Conservation (phyloP, 805 yeast genomes). For the Suhomyces pyralidae region DNA sequence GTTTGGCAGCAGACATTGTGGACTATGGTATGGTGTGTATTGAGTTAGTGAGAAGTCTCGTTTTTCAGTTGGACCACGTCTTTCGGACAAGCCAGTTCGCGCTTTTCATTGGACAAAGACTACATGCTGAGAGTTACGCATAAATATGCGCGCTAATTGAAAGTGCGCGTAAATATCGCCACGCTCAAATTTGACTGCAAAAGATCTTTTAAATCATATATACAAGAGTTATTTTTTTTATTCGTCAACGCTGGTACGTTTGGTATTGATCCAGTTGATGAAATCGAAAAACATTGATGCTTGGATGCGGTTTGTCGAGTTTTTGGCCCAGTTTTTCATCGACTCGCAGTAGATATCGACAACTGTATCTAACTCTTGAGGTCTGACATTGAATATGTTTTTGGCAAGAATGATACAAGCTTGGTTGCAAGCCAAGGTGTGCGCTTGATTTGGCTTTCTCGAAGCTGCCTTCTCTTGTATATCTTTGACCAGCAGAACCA, state of each 20-base stretch:
- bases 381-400: constrained; percentile 40
- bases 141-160: background rate
- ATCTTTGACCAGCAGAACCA: constrained; percentile 30
- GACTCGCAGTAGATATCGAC: constrained; percentile 55
- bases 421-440: constrained; percentile 58
- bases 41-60: background rate
- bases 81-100: constrained; percentile 4
- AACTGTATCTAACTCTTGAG: constrained; percentile 39
- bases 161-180: constrained; percentile 1
- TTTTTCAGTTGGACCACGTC: constrained; percentile 6
- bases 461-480: constrained; percentile 44
- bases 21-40: background rate
- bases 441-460: constrained; percentile 46
- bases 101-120: constrained; percentile 1
- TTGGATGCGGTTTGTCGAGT: constrained; percentile 45
- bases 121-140: background rate
- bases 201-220: background rate
- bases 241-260: constrained; percentile 24
- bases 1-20: constrained; percentile 46
- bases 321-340: constrained; percentile 59
- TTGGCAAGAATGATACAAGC: constrained; percentile 66
- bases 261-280: constrained; percentile 72
- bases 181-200: background rate
- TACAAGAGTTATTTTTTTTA: background rate
- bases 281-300: constrained; percentile 69